phyloP scores from a whole-genome alignment of 148 eudicot species.

The Rhododendron williamsianum region DNA sequence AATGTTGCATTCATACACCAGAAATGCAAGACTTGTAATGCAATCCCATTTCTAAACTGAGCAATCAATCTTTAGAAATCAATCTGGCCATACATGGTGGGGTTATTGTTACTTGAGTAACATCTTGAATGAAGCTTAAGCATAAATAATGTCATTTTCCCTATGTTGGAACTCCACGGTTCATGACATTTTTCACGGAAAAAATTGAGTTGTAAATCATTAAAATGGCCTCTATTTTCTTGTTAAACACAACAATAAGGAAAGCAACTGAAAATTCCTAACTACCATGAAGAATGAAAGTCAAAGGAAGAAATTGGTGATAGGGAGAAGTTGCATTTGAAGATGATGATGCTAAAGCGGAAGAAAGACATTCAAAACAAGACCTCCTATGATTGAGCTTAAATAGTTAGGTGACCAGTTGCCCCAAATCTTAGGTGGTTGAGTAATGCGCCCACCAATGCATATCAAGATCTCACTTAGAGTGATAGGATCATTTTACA shows the following conservation, averaged over 20 bases:
- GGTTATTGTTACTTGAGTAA: not conserved
- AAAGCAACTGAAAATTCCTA: not conserved
- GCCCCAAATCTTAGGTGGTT: not conserved
- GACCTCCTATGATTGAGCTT: not conserved
- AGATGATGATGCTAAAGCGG: not conserved
- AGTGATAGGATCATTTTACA: not conserved
- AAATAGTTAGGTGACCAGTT: not conserved
- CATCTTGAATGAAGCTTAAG: not conserved
- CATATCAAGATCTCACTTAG: not conserved
- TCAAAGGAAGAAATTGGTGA: not conserved
- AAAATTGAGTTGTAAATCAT: not conserved
- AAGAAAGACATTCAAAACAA: not conserved
- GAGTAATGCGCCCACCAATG: not conserved
- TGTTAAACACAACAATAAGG: not conserved
- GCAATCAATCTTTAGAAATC: not conserved
- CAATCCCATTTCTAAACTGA: not conserved
- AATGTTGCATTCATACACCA: not conserved
- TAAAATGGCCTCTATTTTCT: not conserved
- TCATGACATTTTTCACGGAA: not conserved
- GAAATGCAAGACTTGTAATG: not conserved
- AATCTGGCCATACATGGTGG: not conserved
- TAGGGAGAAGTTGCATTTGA: not conserved
- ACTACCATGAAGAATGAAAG: not conserved
- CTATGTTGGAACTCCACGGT: not conserved
- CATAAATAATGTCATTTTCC: not conserved